These are phyloP conservation scores for Ogataea neopini DNA, from an alignment of 805 yeast species.

Conservation along the genomic window DNA sequence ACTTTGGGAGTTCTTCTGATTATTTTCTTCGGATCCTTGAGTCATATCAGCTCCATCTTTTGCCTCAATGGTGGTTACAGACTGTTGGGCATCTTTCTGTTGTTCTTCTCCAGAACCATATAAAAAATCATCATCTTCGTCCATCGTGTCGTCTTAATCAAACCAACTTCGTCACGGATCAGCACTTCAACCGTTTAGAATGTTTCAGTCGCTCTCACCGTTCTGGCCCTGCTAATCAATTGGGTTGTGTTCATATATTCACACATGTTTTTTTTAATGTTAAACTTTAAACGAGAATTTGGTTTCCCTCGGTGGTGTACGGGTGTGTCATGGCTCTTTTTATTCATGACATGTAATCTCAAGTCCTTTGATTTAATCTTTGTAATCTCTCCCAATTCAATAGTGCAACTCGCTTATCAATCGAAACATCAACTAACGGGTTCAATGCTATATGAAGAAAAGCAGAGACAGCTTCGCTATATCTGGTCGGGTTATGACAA, in stretches of 20 bases:
- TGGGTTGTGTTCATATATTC: conserved; percentile 1
- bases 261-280: not conserved
- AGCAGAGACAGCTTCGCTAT: not conserved
- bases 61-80: conserved; percentile 22
- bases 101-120: conserved; percentile 54
- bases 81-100: conserved; percentile 22
- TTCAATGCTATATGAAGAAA: conserved; percentile 4
- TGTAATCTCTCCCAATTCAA: conserved; percentile 9
- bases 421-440: not conserved
- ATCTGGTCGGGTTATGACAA: conserved; percentile 8
- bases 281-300: not conserved
- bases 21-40: conserved; percentile 19
- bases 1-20: conserved; percentile 22
- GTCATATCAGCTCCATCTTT: conserved; percentile 23
- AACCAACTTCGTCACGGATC: not conserved
- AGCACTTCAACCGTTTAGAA: not conserved
- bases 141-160: conserved; percentile 31
- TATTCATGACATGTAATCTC: too few relatives aligned
- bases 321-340: not conserved
- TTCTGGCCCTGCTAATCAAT: not conserved
- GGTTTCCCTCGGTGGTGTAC: conserved; percentile 1
- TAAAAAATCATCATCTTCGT: conserved; percentile 70
- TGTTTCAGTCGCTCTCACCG: not conserved
- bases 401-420: conserved; percentile 1
- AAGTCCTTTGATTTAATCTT: not conserved